A percentile compares a stretch with the other conserved stretches of the same genome.
Conservation (phyloP, 495 filamentous ascomycete genomes). For the Annulohypoxylon bovei region DNA sequence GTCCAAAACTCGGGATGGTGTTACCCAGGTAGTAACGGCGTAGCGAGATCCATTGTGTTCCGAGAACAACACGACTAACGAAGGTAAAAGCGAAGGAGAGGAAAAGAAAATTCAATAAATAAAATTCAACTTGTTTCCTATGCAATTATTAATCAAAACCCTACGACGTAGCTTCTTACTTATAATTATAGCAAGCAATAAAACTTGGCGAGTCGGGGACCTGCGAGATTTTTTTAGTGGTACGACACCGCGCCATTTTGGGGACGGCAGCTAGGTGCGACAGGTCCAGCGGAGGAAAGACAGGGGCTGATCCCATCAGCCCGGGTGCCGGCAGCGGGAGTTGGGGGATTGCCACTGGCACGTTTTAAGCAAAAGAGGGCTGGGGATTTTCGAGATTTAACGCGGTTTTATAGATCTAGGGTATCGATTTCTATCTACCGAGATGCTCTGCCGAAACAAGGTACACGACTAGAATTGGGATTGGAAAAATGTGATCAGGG, state of each 20-base stretch:
- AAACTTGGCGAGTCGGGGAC: conserved; percentile 10
- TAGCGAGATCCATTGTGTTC: no score
- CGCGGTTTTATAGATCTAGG: conserved; percentile 1
- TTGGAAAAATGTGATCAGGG: not conserved
- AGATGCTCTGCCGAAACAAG: conserved; percentile 36
- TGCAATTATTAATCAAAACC: not conserved
- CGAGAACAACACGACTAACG: not conserved
- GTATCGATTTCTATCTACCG: conserved; percentile 38
- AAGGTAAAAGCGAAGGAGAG: not conserved
- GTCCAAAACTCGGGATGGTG: not conserved
- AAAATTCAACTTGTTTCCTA: not conserved
- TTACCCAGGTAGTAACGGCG: not conserved
- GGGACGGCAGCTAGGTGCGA: conserved; percentile 8
- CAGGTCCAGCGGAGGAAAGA: conserved; percentile 10
- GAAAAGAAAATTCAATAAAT: not conserved
- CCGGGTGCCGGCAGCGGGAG: conserved; percentile 7
- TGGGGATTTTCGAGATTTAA: not conserved
- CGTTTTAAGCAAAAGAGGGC: not conserved
- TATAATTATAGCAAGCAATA: not conserved
- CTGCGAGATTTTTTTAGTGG: conserved; percentile 6
- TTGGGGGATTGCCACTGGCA: not conserved
- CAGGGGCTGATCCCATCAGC: conserved; percentile 5
- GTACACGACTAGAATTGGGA: not conserved
- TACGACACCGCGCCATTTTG: conserved; percentile 30
- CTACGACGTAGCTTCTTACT: not conserved